Percentiles rank a stretch among this genome's conserved stretches.
These are phyloP conservation scores for Coniochaeta sp. DNA, from an alignment of 2,329 filamentous ascomycete genomes.

Conservation along the genomic window DNA sequence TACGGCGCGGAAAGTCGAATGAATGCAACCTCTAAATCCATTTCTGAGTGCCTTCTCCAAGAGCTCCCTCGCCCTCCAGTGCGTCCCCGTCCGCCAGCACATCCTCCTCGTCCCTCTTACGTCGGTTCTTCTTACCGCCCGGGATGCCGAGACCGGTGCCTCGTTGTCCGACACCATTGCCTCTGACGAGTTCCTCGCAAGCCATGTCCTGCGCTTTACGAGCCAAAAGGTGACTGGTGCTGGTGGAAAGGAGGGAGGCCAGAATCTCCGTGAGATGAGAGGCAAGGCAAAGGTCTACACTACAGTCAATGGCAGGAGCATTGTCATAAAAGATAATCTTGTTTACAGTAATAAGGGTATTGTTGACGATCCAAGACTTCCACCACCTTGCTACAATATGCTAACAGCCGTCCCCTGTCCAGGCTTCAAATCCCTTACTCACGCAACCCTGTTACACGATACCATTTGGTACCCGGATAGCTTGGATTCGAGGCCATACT, in stretches of 20 bases:
- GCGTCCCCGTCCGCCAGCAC: constrained; percentile 84
- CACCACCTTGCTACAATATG: not conserved
- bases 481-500: constrained; percentile 87
- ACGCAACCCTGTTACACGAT: constrained; percentile 81
- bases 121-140: constrained; percentile 79
- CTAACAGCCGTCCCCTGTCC: constrained; percentile 6
- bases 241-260: constrained; percentile 48
- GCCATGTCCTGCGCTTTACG: constrained; percentile 89
- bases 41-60: constrained; percentile 98
- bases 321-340: constrained; percentile 88
- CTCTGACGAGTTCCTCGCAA: constrained; percentile 91
- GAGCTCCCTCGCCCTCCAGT: constrained; percentile 87
- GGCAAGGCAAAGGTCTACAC: constrained; percentile 92
- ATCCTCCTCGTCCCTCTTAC: constrained; percentile 90
- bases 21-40: constrained; percentile 98
- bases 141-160: constrained; percentile 78
- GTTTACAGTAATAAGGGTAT: constrained; percentile 95
- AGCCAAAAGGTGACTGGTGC: constrained; percentile 36
- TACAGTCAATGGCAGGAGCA: constrained; percentile 85
- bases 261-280: constrained; percentile 74
- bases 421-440: constrained; percentile 89
- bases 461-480: constrained; percentile 81
- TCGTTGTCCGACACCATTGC: constrained; percentile 72
- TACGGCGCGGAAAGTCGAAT: constrained; percentile 15
- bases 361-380: not conserved